phyloP scores from a whole-genome alignment of 2,329 filamentous ascomycete genomes.

The Ilyonectria destructans region DNA sequence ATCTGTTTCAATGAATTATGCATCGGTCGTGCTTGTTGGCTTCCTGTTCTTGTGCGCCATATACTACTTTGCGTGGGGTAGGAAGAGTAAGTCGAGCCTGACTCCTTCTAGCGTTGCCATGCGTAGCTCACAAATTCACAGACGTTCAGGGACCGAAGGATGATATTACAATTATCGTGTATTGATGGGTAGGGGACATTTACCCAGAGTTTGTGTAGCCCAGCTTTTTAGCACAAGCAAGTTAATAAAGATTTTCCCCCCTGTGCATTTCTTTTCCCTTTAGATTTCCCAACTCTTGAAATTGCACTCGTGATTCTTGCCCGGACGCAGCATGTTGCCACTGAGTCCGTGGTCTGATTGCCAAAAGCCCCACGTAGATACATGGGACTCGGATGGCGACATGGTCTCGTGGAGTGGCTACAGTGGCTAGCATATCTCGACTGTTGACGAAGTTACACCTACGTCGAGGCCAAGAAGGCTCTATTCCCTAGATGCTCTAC shows the following conservation, averaged over 20 bases:
- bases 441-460: background rate
- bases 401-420: background rate
- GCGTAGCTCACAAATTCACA: background rate
- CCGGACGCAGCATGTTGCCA: background rate
- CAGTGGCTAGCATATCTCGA: background rate
- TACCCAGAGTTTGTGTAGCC: too few relatives aligned
- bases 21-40: conserved; percentile 74
- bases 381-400: background rate
- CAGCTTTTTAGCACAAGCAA: too few relatives aligned
- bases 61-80: conserved; percentile 68
- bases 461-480: background rate
- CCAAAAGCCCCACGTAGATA: background rate
- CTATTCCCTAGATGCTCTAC: background rate
- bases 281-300: background rate
- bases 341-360: background rate
- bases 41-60: conserved; percentile 64
- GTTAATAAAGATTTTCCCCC: too few relatives aligned
- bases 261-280: too few relatives aligned
- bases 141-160: background rate
- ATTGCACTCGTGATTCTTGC: background rate
- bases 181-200: background rate
- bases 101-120: background rate
- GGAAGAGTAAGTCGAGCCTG: background rate
- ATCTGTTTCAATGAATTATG: conserved; percentile 75
- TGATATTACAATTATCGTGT: background rate